Evolutionary conservation across 768 basidiomycete genomes (phyloP).

Genomic region (Naganishia antarctica): DNA sequence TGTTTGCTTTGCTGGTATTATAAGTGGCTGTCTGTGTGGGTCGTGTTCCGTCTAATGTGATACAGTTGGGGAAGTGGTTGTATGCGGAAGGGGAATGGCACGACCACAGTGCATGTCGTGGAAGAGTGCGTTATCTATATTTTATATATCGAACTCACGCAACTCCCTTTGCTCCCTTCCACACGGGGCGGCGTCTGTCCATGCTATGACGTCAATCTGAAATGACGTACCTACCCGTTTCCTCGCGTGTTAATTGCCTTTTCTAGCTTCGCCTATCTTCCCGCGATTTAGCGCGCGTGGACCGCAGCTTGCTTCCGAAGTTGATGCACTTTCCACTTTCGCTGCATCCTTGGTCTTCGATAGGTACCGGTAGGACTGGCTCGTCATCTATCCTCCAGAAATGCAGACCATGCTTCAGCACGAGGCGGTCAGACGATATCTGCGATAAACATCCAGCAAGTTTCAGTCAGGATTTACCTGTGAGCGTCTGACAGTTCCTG

Average conservation of each 20-base stretch:
- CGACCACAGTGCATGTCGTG: no score
- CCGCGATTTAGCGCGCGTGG: background rate
- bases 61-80: constrained; percentile 5
- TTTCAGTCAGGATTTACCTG: no score
- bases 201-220: background rate
- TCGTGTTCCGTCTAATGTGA: background rate
- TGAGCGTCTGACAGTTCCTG: no score
- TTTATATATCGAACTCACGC: background rate
- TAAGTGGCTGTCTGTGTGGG: background rate
- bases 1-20: constrained; percentile 26
- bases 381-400: no score
- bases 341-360: no score
- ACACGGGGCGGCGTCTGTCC: background rate
- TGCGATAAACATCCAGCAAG: no score
- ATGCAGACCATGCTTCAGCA: no score
- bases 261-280: background rate
- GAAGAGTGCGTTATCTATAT: background rate
- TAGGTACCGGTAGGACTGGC: no score
- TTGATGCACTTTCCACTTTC: background rate
- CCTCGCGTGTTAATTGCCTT: background rate
- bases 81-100: background rate
- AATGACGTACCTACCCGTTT: background rate
- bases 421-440: no score
- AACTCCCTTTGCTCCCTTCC: no score
- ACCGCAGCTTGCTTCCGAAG: background rate